These are phyloP conservation scores for Trichopus zeylanicus DNA, from an alignment of 116 monocot species.

Conservation along the genomic window DNA sequence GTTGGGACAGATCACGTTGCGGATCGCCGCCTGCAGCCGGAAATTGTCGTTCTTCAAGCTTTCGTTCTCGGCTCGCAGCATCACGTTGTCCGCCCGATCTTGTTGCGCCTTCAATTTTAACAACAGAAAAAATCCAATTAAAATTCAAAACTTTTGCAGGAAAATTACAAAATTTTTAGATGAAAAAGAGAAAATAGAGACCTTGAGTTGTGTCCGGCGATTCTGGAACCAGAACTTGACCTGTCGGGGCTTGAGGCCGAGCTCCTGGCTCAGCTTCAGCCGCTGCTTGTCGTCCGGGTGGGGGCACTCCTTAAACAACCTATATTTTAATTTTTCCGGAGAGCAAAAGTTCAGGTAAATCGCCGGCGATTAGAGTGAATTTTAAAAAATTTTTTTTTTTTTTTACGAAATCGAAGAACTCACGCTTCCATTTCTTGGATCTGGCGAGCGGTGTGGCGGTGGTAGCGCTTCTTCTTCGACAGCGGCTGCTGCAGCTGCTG, in stretches of 20 bases:
- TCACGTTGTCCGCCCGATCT: conserved; percentile 81
- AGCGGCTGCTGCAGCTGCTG: conserved; percentile 6
- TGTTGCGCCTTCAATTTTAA: conserved; percentile 72
- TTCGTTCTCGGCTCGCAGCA: conserved; percentile 85
- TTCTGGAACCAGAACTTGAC: conserved; percentile 99
- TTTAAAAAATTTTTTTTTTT: too few relatives aligned
- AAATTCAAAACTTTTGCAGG: too few relatives aligned
- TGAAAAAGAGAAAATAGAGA: not conserved
- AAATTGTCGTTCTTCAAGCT: conserved; percentile 86
- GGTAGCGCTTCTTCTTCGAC: conserved; percentile 97
- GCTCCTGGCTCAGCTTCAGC: conserved; percentile 86
- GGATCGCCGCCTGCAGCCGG: conserved; percentile 75
- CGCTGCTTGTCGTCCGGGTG: conserved; percentile 99
- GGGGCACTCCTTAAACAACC: conserved; percentile 95
- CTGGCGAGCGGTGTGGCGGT: conserved; percentile 92
- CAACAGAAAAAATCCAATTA: not conserved
- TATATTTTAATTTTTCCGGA: too few relatives aligned
- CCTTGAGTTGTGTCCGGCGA: conserved; percentile 96
- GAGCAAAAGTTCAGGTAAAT: too few relatives aligned
- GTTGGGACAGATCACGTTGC: conserved; percentile 76
- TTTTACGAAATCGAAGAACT: too few relatives aligned
- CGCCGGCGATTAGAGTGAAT: too few relatives aligned
- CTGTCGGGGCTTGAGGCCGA: conserved; percentile 90
- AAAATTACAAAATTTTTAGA: not conserved
- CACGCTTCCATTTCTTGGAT: conserved; percentile 98